phyloP scores from a whole-genome alignment of 495 filamentous ascomycete species.

The Parathielavia appendiculata region DNA sequence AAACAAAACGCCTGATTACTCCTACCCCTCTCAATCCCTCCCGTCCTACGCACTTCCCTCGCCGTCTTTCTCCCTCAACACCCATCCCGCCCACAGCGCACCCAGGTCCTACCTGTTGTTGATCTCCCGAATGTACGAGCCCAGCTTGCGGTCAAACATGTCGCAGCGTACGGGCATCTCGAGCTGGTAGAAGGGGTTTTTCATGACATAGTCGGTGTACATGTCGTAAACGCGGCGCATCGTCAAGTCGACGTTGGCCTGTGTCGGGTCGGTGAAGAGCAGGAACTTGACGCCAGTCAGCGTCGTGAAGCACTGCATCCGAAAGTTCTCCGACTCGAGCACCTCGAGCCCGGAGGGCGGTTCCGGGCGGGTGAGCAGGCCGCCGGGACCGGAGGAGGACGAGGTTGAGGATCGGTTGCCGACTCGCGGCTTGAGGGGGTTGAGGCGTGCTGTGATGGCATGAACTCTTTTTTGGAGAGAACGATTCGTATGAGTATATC shows the following conservation, averaged over 20 bases:
- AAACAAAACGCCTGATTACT: slow-evolving; percentile 23
- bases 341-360: slow-evolving; percentile 74
- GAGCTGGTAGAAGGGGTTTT: slow-evolving; percentile 96
- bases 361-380: slow-evolving; percentile 47
- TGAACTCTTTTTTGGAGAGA: slow-evolving; percentile 64
- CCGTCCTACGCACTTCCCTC: neutral
- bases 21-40: neutral
- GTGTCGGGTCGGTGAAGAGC: slow-evolving; percentile 87
- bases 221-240: slow-evolving; percentile 85
- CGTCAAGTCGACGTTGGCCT: slow-evolving; percentile 77
- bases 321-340: slow-evolving; percentile 85
- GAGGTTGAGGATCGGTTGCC: slow-evolving; percentile 37
- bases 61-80: slow-evolving; percentile 4
- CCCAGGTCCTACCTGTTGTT: slow-evolving; percentile 42
- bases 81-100: neutral
- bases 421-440: slow-evolving; percentile 48
- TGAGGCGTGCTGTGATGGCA: slow-evolving; percentile 80
- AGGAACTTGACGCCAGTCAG: slow-evolving; percentile 93
- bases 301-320: slow-evolving; percentile 91
- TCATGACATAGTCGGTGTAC: slow-evolving; percentile 97
- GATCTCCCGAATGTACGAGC: slow-evolving; percentile 61
- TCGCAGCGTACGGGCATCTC: slow-evolving; percentile 98
- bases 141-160: slow-evolving; percentile 81
- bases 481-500: slow-evolving; percentile 7
- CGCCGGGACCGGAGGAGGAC: slow-evolving; percentile 25